Percentiles rank a stretch among this genome's conserved stretches.
Evolutionary conservation across 164 flowering plant species (phyloP).

Genomic region (Saururus chinensis): DNA sequence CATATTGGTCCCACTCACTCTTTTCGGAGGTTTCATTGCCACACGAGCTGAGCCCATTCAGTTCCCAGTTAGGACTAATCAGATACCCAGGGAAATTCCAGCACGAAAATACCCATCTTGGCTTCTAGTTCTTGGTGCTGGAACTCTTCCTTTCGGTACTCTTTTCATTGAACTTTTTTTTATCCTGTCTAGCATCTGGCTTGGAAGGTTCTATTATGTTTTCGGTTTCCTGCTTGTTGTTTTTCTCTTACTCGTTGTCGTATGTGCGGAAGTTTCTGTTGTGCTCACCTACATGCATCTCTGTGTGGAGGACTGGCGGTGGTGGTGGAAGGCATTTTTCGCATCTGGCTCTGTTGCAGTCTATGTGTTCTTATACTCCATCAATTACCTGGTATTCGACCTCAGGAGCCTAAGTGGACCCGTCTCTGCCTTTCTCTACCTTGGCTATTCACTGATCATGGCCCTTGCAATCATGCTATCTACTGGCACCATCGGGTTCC

Average conservation of each 20-base stretch:
- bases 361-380: slow-evolving; percentile 27
- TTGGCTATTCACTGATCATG: slow-evolving; percentile 27
- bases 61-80: slow-evolving; percentile 30
- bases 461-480: slow-evolving; percentile 29
- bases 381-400: slow-evolving; percentile 28
- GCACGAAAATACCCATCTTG: slow-evolving; percentile 29
- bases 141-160: slow-evolving; percentile 36
- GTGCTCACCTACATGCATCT: slow-evolving; percentile 37
- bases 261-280: slow-evolving; percentile 33
- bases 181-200: slow-evolving; percentile 35
- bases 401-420: slow-evolving; percentile 30
- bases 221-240: slow-evolving; percentile 33
- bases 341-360: slow-evolving; percentile 31
- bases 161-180: slow-evolving; percentile 35
- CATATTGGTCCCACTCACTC: slow-evolving; percentile 34
- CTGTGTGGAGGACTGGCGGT: slow-evolving; percentile 35
- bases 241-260: slow-evolving; percentile 23
- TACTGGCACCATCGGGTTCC: slow-evolving; percentile 32
- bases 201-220: slow-evolving; percentile 34
- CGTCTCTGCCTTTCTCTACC: slow-evolving; percentile 26
- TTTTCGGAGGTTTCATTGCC: slow-evolving; percentile 28
- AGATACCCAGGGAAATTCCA: slow-evolving; percentile 32
- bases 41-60: slow-evolving; percentile 23
- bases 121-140: slow-evolving; percentile 38
- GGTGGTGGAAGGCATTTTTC: slow-evolving; percentile 44